Percentiles rank a stretch among this genome's conserved stretches.
Conservation (phyloP, 345 rosid genomes). For the Viola odorata region DNA sequence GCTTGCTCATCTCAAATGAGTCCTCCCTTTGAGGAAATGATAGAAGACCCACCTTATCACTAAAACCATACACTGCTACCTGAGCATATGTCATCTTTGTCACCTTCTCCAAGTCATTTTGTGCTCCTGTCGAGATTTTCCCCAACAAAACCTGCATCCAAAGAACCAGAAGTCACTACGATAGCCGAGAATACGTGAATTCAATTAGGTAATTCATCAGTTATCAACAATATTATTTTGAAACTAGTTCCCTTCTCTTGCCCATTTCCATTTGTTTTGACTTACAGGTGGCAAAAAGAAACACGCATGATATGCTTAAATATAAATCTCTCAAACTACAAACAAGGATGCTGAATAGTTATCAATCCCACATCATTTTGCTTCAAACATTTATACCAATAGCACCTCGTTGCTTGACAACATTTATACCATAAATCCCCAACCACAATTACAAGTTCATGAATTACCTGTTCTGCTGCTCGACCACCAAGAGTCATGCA, state of each 20-base stretch:
- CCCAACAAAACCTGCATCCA: slow-evolving; percentile 64
- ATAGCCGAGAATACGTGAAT: no score
- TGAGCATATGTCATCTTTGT: slow-evolving; percentile 95
- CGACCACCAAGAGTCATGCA: slow-evolving; percentile 98
- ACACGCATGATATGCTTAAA: not conserved
- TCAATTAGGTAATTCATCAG: not conserved
- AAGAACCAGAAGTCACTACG: not conserved
- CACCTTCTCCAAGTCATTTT: slow-evolving; percentile 89
- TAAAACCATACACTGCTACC: slow-evolving; percentile 91
- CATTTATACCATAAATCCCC: no score
- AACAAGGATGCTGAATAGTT: no score
- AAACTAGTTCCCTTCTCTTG: not conserved
- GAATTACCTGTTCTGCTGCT: slow-evolving; percentile 78
- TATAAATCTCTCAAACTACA: not conserved
- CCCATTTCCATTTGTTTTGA: not conserved
- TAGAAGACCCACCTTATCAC: slow-evolving; percentile 95
- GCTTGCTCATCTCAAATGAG: slow-evolving; percentile 65
- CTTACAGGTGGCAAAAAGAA: not conserved
- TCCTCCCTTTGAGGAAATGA: slow-evolving; percentile 87
- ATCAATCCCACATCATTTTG: no score
- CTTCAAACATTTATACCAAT: no score
- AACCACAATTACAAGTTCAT: no score
- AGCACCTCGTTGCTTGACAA: no score
- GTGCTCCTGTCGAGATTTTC: slow-evolving; percentile 92
- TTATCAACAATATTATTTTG: no score